Percentiles rank a stretch among this genome's conserved stretches.
phyloP scores from a whole-genome alignment of 768 basidiomycete genomes.

The Tylopilus sp. region DNA sequence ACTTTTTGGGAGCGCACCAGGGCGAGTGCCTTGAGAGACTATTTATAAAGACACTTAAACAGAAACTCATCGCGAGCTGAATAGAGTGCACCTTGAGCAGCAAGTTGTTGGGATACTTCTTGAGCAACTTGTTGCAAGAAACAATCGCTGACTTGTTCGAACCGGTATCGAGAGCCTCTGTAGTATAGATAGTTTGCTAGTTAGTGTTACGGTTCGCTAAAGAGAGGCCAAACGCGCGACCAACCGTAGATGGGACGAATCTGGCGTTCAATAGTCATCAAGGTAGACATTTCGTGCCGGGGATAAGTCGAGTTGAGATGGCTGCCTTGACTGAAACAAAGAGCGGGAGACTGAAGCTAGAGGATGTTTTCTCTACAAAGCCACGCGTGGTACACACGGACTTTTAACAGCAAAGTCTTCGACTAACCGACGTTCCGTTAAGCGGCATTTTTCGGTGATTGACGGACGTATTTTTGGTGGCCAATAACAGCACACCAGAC shows the following conservation, averaged over 20 bases:
- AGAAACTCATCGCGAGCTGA: not conserved
- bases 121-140: conserved; percentile 82
- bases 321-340: conserved; percentile 2
- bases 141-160: conserved; percentile 86
- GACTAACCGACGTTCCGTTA: conserved; percentile 27
- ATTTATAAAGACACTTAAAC: conserved; percentile 14
- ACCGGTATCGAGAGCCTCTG: conserved; percentile 83
- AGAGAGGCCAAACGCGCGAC: conserved; percentile 13
- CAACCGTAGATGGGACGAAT: conserved; percentile 82
- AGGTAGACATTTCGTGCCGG: conserved; percentile 42
- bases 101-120: conserved; percentile 75
- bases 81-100: conserved; percentile 56
- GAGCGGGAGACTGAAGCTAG: not conserved
- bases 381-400: conserved; percentile 12
- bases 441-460: conserved; percentile 24
- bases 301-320: not conserved
- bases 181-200: not conserved
- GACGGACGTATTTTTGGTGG: conserved; percentile 1
- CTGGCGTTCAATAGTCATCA: conserved; percentile 69
- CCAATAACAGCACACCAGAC: not conserved
- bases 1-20: conserved; percentile 82
- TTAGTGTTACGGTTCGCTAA: conserved; percentile 1
- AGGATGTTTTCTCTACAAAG: conserved; percentile 1
- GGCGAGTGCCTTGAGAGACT: conserved; percentile 85
- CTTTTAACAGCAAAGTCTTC: conserved; percentile 21